phyloP scores from a whole-genome alignment of 106 monocot genomes.

The Dioscorea dumetorum region DNA sequence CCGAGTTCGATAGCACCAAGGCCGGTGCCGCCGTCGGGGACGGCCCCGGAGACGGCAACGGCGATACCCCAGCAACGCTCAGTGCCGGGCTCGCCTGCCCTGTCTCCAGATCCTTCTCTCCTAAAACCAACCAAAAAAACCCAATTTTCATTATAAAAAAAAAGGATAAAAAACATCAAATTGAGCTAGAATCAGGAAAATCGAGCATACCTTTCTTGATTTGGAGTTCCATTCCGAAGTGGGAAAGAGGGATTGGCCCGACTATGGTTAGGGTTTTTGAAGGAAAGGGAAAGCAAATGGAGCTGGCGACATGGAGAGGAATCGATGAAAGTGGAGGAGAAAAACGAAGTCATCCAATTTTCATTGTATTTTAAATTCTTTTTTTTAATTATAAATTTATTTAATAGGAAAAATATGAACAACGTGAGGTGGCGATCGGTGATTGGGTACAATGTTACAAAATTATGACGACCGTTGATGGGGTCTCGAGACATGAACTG shows the following conservation, averaged over 20 bases:
- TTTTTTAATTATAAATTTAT: background rate
- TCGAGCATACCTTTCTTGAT: background rate
- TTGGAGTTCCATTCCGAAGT: background rate
- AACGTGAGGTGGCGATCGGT: no score
- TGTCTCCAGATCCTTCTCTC: slow-evolving; percentile 12
- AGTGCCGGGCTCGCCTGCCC: background rate
- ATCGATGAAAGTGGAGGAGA: no score
- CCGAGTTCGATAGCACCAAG: slow-evolving; percentile 34
- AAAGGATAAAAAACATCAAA: background rate
- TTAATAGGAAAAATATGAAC: no score
- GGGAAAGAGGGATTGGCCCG: background rate
- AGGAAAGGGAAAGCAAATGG: background rate
- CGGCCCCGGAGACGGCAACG: slow-evolving; percentile 15
- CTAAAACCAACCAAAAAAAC: background rate
- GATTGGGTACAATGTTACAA: no score
- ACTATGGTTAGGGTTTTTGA: background rate
- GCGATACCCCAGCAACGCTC: slow-evolving; percentile 5
- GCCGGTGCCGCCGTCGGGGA: slow-evolving; percentile 20
- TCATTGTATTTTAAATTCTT: background rate
- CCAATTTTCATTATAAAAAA: background rate
- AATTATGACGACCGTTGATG: no score
- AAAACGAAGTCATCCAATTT: no score
- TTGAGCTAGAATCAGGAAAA: background rate
- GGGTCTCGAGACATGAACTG: no score
- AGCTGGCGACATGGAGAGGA: background rate